phyloP scores from a whole-genome alignment of 306 rosid species.

The Vigna angularis region DNA sequence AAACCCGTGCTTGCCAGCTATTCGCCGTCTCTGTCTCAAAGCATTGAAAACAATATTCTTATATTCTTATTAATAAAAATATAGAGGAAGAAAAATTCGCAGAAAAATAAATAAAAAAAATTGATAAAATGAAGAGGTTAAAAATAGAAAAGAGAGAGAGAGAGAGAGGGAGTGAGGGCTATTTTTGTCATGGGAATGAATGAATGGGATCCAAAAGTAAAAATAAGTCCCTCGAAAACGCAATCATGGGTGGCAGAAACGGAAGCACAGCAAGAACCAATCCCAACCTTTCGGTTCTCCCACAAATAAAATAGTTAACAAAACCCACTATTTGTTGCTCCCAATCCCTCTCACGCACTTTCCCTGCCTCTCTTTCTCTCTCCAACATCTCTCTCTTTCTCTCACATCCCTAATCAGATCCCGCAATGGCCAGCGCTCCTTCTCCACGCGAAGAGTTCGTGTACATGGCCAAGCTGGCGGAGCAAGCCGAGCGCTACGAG shows the following conservation, averaged over 20 bases:
- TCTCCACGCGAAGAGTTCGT: constrained; percentile 91
- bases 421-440: constrained; percentile 70
- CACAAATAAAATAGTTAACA: constrained; percentile 40
- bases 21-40: not conserved
- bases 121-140: not conserved
- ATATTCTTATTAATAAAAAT: not conserved
- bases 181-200: not conserved
- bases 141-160: not conserved
- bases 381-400: constrained; percentile 8
- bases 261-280: constrained; percentile 9
- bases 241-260: constrained; percentile 60
- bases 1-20: not conserved
- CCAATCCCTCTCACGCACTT: not conserved
- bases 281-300: constrained; percentile 43
- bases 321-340: not conserved
- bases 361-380: constrained; percentile 4
- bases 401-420: constrained; percentile 37
- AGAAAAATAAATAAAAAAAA: not conserved
- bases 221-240: constrained; percentile 41
- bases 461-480: constrained; percentile 98
- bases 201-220: constrained; percentile 1
- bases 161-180: not conserved
- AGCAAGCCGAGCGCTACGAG: constrained; percentile 99
- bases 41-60: not conserved
- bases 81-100: not conserved